phyloP scores from a whole-genome alignment of 2,329 filamentous ascomycete species.

The Dothideomycetes sp. region DNA sequence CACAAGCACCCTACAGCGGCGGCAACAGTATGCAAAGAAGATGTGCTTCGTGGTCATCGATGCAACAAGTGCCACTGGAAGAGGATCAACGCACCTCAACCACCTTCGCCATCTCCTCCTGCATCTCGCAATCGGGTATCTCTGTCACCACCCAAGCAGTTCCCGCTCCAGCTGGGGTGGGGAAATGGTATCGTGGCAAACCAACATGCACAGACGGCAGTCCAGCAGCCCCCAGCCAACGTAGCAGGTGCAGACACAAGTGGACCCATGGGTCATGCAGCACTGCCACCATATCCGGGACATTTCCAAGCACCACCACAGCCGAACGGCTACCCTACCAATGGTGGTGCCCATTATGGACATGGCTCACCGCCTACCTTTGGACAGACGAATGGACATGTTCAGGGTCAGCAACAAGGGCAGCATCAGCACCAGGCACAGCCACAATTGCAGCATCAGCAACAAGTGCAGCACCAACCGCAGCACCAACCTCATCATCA shows the following conservation, averaged over 20 bases:
- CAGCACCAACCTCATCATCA: background rate
- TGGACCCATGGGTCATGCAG: slow-evolving; percentile 12
- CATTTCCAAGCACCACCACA: slow-evolving; percentile 10
- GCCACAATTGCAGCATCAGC: background rate
- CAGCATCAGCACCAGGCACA: background rate
- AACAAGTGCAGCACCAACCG: slow-evolving; percentile 4
- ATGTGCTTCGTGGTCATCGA: slow-evolving; percentile 25
- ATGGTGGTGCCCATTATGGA: background rate
- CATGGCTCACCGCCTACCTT: slow-evolving; percentile 2
- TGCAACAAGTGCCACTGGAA: slow-evolving; percentile 43
- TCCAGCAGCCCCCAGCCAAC: background rate
- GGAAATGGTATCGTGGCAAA: slow-evolving; percentile 4
- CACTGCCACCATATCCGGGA: slow-evolving; percentile 17
- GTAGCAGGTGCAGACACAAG: slow-evolving; percentile 19
- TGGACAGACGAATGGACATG: slow-evolving; percentile 2
- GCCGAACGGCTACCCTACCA: slow-evolving; percentile 1
- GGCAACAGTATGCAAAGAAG: background rate
- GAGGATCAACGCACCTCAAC: slow-evolving; percentile 30
- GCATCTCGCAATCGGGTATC: slow-evolving; percentile 15
- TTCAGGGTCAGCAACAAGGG: slow-evolving; percentile 1
- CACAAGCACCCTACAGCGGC: background rate
- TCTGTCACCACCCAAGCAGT: slow-evolving; percentile 20
- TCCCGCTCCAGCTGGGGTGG: slow-evolving; percentile 19
- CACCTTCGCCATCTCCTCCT: slow-evolving; percentile 17
- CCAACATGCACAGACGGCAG: background rate